Evolutionary conservation across 768 basidiomycete genomes (phyloP), one percentile per base, ranked within the genome.

Genomic region (Tricholoma matsutake): DNA sequence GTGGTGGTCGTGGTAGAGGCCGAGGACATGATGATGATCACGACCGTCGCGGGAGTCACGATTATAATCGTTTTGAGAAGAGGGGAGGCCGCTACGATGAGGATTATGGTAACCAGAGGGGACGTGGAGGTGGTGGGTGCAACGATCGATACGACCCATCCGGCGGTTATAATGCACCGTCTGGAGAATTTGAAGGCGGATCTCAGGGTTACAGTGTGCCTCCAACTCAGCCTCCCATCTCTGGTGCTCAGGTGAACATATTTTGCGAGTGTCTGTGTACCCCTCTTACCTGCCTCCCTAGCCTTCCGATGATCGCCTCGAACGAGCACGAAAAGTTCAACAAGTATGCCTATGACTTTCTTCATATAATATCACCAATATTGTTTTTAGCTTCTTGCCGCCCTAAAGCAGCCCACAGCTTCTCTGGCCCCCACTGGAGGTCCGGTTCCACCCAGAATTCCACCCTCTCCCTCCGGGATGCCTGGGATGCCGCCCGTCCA

Each of bases 271-370:
- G 13, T 54, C 3, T 13, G 16, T 54, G 39, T 28, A 54, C 28
- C 31, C 13, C n/a, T 34, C 60, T 53, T 41, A 53, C 22, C 22
- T 59, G 1, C 31, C 41, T 28, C 25, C 53, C 41, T 63, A 86
- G 83, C 76, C 80, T 41, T 72, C 77, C 10, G 91, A 94, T 60
- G 92, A 94, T 54, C 88, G 93, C 11, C 78, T 96, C 18, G 94
- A 96, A 68, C 91, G 94, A 79, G 92, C 93, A 7, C 84, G 87
- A 58, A 89, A 84, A 72, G 92, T 95, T 8, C 93, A 94, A 69
- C 90, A 93, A 67, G 84, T 86, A 61, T 11, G 72, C 64, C 14
- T 18, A 11, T 51, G 29, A 41, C 55, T 31, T 16, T 6, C 22
- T 52, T 10, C 22, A 58, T 47, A 57, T 13, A 35, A 18, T 3